Conservation (phyloP, 2,329 filamentous ascomycete genomes). For the Teratosphaeria zuluensis region DNA sequence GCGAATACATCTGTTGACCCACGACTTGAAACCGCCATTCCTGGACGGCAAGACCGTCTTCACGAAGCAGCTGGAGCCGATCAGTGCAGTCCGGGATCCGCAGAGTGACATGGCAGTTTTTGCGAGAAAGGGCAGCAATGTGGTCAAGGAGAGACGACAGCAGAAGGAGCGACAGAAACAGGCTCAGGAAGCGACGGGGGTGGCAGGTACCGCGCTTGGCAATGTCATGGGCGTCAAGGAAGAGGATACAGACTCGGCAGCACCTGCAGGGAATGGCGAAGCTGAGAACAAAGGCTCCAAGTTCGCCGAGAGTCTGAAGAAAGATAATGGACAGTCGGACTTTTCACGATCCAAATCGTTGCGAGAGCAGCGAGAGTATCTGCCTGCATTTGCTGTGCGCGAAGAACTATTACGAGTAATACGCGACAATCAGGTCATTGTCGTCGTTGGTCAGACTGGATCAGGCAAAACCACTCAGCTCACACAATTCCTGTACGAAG, state of each 20-base stretch:
- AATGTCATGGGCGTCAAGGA: conserved; percentile 96
- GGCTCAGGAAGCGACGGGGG: conserved; percentile 86
- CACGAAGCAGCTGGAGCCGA: conserved; percentile 91
- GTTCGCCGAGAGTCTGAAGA: conserved; percentile 85
- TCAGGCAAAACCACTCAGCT: conserved; percentile 97
- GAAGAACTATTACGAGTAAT: conserved; percentile 89
- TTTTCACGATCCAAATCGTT: conserved; percentile 91
- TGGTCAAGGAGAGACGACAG: conserved; percentile 83
- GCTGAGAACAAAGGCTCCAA: conserved; percentile 55
- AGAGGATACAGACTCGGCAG: conserved; percentile 76
- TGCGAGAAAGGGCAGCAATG: conserved; percentile 84
- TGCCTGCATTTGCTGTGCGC: conserved; percentile 91
- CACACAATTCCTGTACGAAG: conserved; percentile 91
- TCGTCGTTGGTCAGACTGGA: conserved; percentile 93
- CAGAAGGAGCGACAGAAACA: conserved; percentile 90
- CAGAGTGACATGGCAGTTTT: conserved; percentile 99
- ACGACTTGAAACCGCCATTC: conserved; percentile 89
- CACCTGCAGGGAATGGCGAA: conserved; percentile 57
- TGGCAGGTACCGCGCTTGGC: conserved; percentile 82
- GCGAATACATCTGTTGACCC: conserved; percentile 80
- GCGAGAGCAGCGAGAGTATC: conserved; percentile 80
- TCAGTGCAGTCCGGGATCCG: conserved; percentile 82
- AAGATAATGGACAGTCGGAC: conserved; percentile 69
- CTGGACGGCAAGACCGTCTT: conserved; percentile 91
- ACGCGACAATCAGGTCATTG: conserved; percentile 90